Conservation (phyloP, 176 grass and related monocot species). For the Avena atlantica region DNA sequence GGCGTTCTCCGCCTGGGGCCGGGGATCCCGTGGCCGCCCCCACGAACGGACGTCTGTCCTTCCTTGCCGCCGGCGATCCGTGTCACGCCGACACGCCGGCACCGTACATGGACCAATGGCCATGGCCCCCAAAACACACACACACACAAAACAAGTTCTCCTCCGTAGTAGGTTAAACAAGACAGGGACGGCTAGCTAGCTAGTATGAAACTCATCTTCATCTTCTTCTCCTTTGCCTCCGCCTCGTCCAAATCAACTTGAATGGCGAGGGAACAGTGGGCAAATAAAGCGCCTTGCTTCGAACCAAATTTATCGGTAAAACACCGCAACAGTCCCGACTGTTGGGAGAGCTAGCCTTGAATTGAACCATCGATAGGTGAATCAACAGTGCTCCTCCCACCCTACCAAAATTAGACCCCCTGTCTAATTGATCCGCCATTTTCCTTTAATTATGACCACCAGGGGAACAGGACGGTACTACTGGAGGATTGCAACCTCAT, state of each 20-base stretch:
- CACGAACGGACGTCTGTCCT: slow-evolving; percentile 13
- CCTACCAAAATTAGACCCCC: background rate
- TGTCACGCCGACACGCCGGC: slow-evolving; percentile 31
- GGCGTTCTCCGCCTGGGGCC: too few relatives aligned
- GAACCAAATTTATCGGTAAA: slow-evolving; percentile 44
- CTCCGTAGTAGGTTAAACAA: background rate
- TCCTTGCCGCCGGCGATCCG: slow-evolving; percentile 12
- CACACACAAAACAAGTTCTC: background rate
- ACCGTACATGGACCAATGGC: background rate
- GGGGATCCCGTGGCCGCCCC: background rate
- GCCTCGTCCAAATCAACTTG: slow-evolving; percentile 46
- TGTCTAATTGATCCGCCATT: background rate
- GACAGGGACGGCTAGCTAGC: slow-evolving; percentile 3
- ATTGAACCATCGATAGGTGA: background rate
- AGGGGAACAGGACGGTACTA: background rate
- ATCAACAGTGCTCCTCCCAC: background rate
- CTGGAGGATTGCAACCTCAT: slow-evolving; percentile 30
- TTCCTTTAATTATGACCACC: background rate
- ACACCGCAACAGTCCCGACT: background rate
- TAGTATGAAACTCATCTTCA: too few relatives aligned
- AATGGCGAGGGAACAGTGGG: slow-evolving; percentile 10
- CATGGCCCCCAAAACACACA: too few relatives aligned
- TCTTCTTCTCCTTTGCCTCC: background rate
- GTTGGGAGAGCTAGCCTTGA: background rate
- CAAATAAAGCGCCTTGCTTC: slow-evolving; percentile 50